A percentile compares a stretch with the other conserved stretches of the same genome.
These are phyloP conservation scores for Lenzites betulinus DNA, from an alignment of 768 basidiomycete species.

Conservation along the genomic window DNA sequence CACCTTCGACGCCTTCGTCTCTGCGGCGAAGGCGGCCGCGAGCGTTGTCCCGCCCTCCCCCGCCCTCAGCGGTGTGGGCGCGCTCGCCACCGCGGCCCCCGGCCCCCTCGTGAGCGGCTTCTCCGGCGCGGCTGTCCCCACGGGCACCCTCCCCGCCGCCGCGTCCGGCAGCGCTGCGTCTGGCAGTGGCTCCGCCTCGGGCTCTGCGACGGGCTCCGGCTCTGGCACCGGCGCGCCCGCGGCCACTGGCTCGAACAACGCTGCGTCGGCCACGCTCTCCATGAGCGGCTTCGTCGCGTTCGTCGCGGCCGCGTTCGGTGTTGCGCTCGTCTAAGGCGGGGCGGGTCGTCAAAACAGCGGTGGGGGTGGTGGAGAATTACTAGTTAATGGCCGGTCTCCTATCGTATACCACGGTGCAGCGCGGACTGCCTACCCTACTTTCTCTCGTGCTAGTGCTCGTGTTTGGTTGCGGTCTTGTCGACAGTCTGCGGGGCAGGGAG, in stretches of 20 bases:
- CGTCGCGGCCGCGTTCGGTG: conserved; percentile 25
- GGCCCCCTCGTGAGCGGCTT: conserved; percentile 41
- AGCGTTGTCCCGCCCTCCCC: conserved; percentile 37
- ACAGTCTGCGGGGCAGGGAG: neutral
- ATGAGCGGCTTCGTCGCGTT: conserved; percentile 20
- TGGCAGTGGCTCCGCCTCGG: neutral
- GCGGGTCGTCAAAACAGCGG: neutral
- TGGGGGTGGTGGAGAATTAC: neutral
- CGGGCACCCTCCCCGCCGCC: conserved; percentile 12
- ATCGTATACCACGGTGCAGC: conserved; percentile 10
- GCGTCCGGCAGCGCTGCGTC: neutral
- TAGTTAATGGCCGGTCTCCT: conserved; percentile 3
- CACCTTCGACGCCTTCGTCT: conserved; percentile 42
- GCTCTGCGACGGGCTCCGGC: conserved; percentile 10
- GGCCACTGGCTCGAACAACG: conserved; percentile 8
- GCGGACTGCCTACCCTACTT: conserved; percentile 9
- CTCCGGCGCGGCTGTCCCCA: conserved; percentile 30
- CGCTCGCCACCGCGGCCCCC: conserved; percentile 47
- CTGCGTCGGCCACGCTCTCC: conserved; percentile 2
- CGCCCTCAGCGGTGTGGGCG: conserved; percentile 50
- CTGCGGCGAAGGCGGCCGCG: conserved; percentile 34
- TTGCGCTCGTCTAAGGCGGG: conserved; percentile 17
- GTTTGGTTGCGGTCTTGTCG: neutral
- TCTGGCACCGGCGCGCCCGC: conserved; percentile 11
- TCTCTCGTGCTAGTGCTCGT: neutral